These are phyloP conservation scores for Aureobasidium namibiae DNA, from an alignment of 2,329 filamentous ascomycete genomes.

Conservation along the genomic window DNA sequence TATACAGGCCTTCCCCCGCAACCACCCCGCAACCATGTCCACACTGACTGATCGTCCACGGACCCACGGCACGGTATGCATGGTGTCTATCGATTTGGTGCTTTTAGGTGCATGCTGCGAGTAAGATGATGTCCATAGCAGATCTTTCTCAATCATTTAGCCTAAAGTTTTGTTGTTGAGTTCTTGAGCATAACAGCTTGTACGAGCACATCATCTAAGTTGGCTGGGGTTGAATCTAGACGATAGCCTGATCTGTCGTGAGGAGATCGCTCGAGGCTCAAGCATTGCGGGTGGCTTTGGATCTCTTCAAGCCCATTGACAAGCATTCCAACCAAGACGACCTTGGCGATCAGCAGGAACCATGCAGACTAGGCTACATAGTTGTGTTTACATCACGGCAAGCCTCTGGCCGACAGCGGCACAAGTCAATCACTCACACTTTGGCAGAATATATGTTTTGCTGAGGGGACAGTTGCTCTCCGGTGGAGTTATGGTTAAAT, in stretches of 20 bases:
- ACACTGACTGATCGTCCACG: not conserved
- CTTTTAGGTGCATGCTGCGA: not conserved
- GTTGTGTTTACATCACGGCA: not conserved
- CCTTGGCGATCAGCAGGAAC: not conserved
- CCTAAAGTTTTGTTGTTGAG: not conserved
- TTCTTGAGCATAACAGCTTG: no score
- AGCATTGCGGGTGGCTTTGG: not conserved
- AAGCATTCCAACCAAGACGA: not conserved
- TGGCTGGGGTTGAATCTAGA: no score
- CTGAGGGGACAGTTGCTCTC: not conserved
- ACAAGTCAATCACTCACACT: not conserved
- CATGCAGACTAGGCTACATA: not conserved
- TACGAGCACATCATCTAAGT: not conserved
- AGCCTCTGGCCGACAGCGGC: not conserved
- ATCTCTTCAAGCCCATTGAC: not conserved
- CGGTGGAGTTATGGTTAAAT: not conserved
- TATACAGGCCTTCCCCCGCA: not conserved
- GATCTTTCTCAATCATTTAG: not conserved
- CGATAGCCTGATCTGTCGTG: not conserved
- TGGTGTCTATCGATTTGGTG: not conserved
- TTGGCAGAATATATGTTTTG: not conserved
- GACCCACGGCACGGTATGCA: constrained; percentile 6
- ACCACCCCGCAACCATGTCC: not conserved
- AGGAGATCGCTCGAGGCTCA: not conserved
- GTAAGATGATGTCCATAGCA: not conserved